phyloP scores from a whole-genome alignment of 768 basidiomycete genomes.

The Dacryopinax primogenitus region DNA sequence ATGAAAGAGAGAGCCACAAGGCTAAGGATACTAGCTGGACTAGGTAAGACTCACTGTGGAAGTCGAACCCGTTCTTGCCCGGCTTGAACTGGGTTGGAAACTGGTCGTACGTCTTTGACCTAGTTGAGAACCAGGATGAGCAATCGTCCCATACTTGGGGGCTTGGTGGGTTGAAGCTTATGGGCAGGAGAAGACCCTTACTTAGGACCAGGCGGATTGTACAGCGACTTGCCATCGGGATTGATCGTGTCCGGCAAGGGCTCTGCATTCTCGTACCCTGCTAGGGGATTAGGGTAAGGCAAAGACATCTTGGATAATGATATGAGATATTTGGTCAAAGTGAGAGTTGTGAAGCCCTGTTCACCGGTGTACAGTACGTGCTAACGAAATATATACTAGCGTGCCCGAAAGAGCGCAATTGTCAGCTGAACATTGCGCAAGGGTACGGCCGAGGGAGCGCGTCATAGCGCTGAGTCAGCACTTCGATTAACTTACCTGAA shows the following conservation, averaged over 20 bases:
- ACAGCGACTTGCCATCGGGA: constrained; percentile 44
- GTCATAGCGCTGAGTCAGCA: background rate
- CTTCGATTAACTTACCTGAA: no score
- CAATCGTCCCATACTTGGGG: no score
- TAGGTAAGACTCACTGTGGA: constrained; percentile 43
- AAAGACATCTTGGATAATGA: background rate
- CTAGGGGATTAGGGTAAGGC: constrained; percentile 6
- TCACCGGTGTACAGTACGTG: no score
- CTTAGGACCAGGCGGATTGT: constrained; percentile 35
- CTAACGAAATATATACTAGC: no score
- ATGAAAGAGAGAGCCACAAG: background rate
- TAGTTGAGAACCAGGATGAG: background rate
- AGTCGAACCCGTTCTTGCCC: constrained; percentile 48
- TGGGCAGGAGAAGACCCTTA: constrained; percentile 4
- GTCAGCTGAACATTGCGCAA: constrained; percentile 1
- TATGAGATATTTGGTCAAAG: background rate
- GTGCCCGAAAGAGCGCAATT: background rate
- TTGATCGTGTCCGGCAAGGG: constrained; percentile 38
- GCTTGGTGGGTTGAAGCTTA: background rate
- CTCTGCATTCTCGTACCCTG: constrained; percentile 3
- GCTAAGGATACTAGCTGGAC: background rate
- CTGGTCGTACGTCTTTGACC: constrained; percentile 36
- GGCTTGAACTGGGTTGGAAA: constrained; percentile 45
- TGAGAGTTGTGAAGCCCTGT: background rate
- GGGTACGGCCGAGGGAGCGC: background rate